Conservation (phyloP, 2,329 filamentous ascomycete species). For the Ophiosphaerella narmari region DNA sequence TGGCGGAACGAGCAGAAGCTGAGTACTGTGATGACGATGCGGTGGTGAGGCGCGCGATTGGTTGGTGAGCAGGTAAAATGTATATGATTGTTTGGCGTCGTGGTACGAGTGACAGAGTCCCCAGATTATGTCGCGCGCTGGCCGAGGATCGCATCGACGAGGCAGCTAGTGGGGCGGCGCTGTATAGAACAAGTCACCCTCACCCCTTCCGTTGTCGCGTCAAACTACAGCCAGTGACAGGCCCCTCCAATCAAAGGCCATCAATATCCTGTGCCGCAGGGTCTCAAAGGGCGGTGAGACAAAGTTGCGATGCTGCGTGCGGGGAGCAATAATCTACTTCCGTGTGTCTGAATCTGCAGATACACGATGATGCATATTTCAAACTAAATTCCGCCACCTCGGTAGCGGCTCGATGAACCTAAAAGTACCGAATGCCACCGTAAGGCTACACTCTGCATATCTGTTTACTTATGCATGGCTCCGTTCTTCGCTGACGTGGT, state of each 20-base stretch:
- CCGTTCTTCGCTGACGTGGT: neutral
- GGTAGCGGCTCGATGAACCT: slow-evolving; percentile 6
- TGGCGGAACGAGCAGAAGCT: slow-evolving; percentile 18
- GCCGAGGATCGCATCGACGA: slow-evolving; percentile 32
- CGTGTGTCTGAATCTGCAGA: slow-evolving; percentile 2
- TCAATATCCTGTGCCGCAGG: slow-evolving; percentile 1
- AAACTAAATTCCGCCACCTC: slow-evolving; percentile 12
- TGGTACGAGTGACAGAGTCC: slow-evolving; percentile 25
- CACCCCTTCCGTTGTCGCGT: slow-evolving; percentile 1
- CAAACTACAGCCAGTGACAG: slow-evolving; percentile 5
- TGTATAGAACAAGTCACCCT: slow-evolving; percentile 5
- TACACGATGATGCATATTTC: slow-evolving; percentile 4
- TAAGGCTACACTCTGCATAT: slow-evolving; percentile 6
- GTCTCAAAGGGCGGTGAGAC: slow-evolving; percentile 26
- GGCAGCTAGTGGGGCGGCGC: slow-evolving; percentile 16
- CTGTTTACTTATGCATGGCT: no score
- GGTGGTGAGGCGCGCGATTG: slow-evolving; percentile 18
- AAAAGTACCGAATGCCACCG: neutral
- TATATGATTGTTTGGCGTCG: slow-evolving; percentile 13
- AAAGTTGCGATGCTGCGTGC: slow-evolving; percentile 11
- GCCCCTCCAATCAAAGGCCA: slow-evolving; percentile 7
- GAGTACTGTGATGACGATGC: slow-evolving; percentile 17
- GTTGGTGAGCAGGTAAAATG: slow-evolving; percentile 11
- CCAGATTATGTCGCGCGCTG: slow-evolving; percentile 27
- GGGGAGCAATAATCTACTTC: slow-evolving; percentile 6